phyloP scores from a whole-genome alignment of 768 basidiomycete genomes.

The Suillus tomentosus region DNA sequence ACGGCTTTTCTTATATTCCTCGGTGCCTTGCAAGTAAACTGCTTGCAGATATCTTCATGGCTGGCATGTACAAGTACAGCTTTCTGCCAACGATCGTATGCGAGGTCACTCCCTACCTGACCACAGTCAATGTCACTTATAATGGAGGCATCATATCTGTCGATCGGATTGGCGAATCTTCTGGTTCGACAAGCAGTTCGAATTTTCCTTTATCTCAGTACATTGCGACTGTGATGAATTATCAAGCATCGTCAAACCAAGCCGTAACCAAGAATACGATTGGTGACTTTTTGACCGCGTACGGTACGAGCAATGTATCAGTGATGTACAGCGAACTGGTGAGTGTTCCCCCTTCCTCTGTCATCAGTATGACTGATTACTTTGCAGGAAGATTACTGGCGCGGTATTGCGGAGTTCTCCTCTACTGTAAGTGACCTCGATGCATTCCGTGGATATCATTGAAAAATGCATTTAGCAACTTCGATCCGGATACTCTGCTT shows the following conservation, averaged over 20 bases:
- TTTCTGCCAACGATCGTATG: conserved; percentile 18
- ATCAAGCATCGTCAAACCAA: conserved; percentile 7
- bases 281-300: conserved; percentile 10
- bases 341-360: background rate
- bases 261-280: background rate
- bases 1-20: background rate
- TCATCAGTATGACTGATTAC: background rate
- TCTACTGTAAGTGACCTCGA: conserved; percentile 9
- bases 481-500: conserved; percentile 12
- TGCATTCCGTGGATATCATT: background rate
- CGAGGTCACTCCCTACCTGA: conserved; percentile 15
- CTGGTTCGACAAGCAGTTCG: background rate
- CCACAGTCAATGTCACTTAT: conserved; percentile 20
- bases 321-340: conserved; percentile 4
- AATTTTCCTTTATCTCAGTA: background rate
- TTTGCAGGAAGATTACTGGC: conserved; percentile 15
- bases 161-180: background rate
- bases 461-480: conserved; percentile 6
- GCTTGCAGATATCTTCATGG: background rate
- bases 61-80: conserved; percentile 16
- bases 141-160: conserved; percentile 5
- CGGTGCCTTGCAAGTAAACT: conserved; percentile 10
- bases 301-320: conserved; percentile 1
- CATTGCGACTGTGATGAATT: conserved; percentile 6
- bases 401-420: conserved; percentile 13